Evolutionary conservation across 371 early-diverging fungal genomes (phyloP).

Genomic region (Mucor lusitanicus): DNA sequence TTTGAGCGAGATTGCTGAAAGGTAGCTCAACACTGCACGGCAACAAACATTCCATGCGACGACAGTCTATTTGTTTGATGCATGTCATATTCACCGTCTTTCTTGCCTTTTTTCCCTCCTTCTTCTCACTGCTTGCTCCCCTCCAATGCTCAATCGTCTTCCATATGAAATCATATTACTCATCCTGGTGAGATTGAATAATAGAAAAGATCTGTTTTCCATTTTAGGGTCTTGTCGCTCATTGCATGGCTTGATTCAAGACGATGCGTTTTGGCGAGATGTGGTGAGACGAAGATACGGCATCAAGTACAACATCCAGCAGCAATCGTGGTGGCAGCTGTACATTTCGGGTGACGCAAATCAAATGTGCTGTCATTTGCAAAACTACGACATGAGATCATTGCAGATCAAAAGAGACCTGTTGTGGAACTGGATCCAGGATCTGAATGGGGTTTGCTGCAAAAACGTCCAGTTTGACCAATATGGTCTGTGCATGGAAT

Average conservation of each 20-base stretch:
- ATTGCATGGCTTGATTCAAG: neutral
- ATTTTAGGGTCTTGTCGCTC: constrained; percentile 3
- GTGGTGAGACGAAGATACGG: constrained; percentile 1
- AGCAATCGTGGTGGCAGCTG: constrained; percentile 12
- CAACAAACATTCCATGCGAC: neutral
- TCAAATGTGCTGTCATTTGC: constrained; percentile 9
- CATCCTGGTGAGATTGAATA: constrained; percentile 3
- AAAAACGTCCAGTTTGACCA: constrained; percentile 1
- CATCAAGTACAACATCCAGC: neutral
- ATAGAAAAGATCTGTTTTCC: constrained; percentile 4
- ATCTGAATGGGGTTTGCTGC: neutral
- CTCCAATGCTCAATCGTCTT: neutral
- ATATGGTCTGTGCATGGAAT: constrained; percentile 10
- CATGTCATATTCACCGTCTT: neutral
- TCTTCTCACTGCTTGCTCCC: neutral
- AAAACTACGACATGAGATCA: neutral
- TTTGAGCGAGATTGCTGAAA: neutral
- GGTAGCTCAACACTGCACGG: neutral
- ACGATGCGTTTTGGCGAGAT: constrained; percentile 17
- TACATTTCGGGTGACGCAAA: constrained; percentile 7
- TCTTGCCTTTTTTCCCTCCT: neutral
- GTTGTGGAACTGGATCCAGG: constrained; percentile 5
- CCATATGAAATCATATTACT: constrained; percentile 16
- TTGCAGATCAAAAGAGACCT: neutral
- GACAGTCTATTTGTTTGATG: neutral